phyloP scores from a whole-genome alignment of 129 eudicot genomes.

The Oenanthe sinensis region DNA sequence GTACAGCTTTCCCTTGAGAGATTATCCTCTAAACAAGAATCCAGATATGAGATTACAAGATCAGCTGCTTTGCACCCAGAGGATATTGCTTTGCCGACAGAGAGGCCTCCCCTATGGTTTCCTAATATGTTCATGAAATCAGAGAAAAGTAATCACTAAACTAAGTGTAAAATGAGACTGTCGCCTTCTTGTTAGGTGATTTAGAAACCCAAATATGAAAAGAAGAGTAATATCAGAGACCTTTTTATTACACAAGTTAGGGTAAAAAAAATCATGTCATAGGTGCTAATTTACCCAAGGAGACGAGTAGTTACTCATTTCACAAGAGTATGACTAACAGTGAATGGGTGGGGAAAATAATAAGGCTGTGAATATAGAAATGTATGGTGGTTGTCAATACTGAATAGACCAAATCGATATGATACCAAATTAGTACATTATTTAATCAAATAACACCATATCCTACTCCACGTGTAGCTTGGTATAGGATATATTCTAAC shows the following conservation, averaged over 20 bases:
- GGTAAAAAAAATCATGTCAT: neutral
- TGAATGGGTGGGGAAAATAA: neutral
- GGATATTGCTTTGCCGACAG: slow-evolving; percentile 89
- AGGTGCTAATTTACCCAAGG: neutral
- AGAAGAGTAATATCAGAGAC: neutral
- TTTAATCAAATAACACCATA: neutral
- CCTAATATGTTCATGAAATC: slow-evolving; percentile 29
- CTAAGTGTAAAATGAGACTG: neutral
- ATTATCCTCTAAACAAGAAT: slow-evolving; percentile 36
- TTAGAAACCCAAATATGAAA: neutral
- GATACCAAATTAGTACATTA: neutral
- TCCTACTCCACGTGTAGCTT: neutral
- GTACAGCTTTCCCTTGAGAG: slow-evolving; percentile 17
- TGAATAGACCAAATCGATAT: neutral
- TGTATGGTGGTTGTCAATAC: slow-evolving; percentile 1
- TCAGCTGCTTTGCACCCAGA: slow-evolving; percentile 94
- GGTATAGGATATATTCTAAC: neutral
- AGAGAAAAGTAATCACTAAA: neutral
- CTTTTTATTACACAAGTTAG: neutral
- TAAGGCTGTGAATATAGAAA: neutral
- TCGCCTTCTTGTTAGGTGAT: neutral
- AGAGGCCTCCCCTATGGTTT: slow-evolving; percentile 89
- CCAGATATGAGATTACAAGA: slow-evolving; percentile 79
- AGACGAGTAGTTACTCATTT: neutral
- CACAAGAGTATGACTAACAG: neutral